These are phyloP conservation scores for Noccaea caerulescens DNA, from an alignment of 345 rosid genomes.

Conservation along the genomic window DNA sequence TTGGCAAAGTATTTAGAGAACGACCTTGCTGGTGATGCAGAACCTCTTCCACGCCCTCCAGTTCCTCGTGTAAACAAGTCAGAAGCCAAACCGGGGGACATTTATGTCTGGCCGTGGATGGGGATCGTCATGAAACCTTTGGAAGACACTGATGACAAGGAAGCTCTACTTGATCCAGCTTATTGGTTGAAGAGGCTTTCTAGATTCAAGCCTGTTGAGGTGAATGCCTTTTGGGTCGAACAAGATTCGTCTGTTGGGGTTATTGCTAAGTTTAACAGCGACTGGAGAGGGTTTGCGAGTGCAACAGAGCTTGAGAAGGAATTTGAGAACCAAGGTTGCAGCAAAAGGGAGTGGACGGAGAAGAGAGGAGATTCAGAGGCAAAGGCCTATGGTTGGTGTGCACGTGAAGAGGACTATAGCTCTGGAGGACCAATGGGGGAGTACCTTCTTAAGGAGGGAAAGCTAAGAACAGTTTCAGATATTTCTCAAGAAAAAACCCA, in stretches of 20 bases:
- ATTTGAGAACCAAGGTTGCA: constrained; percentile 51
- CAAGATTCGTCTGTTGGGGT: constrained; percentile 49
- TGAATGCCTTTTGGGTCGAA: constrained; percentile 56
- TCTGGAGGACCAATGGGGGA: constrained; percentile 70
- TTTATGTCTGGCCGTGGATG: constrained; percentile 88
- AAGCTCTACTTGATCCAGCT: constrained; percentile 42
- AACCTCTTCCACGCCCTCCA: constrained; percentile 41
- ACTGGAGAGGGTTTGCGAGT: constrained; percentile 66
- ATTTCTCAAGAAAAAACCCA: constrained; percentile 54
- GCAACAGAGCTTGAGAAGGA: constrained; percentile 69
- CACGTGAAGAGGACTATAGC: constrained; percentile 67
- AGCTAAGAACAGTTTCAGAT: constrained; percentile 58
- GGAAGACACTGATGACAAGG: constrained; percentile 42
- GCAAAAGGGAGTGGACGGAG: constrained; percentile 67
- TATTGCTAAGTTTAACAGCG: constrained; percentile 57
- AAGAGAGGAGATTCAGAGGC: constrained; percentile 44
- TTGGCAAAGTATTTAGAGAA: constrained; percentile 66
- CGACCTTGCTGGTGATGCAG: constrained; percentile 62
- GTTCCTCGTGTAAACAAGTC: constrained; percentile 21
- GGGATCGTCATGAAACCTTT: constrained; percentile 60
- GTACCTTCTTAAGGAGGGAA: constrained; percentile 64
- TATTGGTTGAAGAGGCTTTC: constrained; percentile 69
- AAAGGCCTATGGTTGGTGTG: constrained; percentile 75
- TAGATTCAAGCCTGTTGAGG: constrained; percentile 60
- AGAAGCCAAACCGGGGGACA: constrained; percentile 47